A percentile compares a stretch with the other conserved stretches of the same genome.
phyloP scores from a whole-genome alignment of 108 stramenopile species.

The Pelagomonas calceolata region DNA sequence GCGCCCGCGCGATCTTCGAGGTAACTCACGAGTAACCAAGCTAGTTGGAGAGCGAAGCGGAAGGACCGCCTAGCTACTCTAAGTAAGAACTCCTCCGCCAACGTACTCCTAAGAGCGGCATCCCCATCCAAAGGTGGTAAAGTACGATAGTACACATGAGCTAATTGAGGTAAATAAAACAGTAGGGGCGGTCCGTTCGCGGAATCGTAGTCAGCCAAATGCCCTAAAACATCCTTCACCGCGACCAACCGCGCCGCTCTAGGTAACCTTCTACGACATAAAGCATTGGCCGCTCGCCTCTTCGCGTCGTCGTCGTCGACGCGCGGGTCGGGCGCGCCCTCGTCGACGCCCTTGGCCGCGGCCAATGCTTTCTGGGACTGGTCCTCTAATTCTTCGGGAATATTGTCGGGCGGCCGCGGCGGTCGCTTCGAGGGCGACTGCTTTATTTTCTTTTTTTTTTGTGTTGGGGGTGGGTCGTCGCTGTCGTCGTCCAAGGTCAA shows the following conservation, averaged over 20 bases:
- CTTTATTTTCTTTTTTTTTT: no score
- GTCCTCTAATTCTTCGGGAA: no score
- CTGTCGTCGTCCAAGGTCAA: no score
- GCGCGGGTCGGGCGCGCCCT: background rate
- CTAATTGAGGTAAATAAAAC: background rate
- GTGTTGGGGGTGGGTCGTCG: no score
- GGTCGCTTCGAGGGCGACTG: no score
- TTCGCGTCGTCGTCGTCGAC: background rate
- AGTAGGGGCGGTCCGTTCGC: background rate
- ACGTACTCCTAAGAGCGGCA: background rate
- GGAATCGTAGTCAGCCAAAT: background rate
- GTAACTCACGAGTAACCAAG: background rate
- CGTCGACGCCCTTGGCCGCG: no score
- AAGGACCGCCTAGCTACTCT: background rate
- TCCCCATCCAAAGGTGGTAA: background rate
- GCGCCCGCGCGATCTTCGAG: background rate
- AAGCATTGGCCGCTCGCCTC: no score
- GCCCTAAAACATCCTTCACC: background rate
- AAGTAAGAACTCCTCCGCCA: conserved; percentile 5
- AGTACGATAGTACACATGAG: background rate
- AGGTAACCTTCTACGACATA: background rate
- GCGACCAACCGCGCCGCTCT: background rate
- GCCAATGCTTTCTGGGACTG: no score
- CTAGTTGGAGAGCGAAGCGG: background rate
- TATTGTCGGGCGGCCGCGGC: no score